Conservation (phyloP, 495 filamentous ascomycete genomes). For the Usnea hakonensis region DNA sequence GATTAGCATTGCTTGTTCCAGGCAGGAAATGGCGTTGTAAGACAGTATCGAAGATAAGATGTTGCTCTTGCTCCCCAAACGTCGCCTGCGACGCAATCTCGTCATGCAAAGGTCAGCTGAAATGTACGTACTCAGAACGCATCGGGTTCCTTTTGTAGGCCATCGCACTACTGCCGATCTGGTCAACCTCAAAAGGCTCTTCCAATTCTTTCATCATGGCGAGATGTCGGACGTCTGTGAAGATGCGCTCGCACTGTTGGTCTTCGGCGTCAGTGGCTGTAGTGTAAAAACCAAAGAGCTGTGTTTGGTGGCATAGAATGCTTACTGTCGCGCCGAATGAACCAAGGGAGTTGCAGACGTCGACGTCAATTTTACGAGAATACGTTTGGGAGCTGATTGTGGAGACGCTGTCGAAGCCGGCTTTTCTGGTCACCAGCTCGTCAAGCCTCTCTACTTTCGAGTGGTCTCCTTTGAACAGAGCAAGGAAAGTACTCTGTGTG, state of each 20-base stretch:
- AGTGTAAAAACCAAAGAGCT: too few species aligned
- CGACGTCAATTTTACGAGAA: slow-evolving; percentile 76
- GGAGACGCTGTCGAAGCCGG: slow-evolving; percentile 68
- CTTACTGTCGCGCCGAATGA: slow-evolving; percentile 62
- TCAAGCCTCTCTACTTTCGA: slow-evolving; percentile 67
- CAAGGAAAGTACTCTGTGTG: slow-evolving; percentile 71
- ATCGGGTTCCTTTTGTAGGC: slow-evolving; percentile 91
- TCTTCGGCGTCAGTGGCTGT: slow-evolving; percentile 25
- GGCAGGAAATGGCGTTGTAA: background rate
- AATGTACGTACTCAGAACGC: too few species aligned
- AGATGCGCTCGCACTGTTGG: slow-evolving; percentile 54
- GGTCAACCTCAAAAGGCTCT: slow-evolving; percentile 17
- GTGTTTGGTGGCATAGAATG: background rate
- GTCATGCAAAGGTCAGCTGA: too few species aligned
- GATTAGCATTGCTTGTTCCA: background rate
- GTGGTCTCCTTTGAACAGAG: slow-evolving; percentile 74
- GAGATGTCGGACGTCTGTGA: slow-evolving; percentile 70
- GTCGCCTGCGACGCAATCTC: background rate
- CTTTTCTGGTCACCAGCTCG: slow-evolving; percentile 72
- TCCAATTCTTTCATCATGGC: slow-evolving; percentile 36
- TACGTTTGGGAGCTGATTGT: slow-evolving; percentile 74
- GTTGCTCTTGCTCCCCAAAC: background rate
- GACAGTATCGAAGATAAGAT: too few species aligned
- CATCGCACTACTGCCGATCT: slow-evolving; percentile 49
- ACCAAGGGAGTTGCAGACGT: slow-evolving; percentile 69